Evolutionary conservation across 1,139 yeast genomes (phyloP), one percentile per base, ranked within the genome.

Genomic region (Hansenula lynferdii): DNA sequence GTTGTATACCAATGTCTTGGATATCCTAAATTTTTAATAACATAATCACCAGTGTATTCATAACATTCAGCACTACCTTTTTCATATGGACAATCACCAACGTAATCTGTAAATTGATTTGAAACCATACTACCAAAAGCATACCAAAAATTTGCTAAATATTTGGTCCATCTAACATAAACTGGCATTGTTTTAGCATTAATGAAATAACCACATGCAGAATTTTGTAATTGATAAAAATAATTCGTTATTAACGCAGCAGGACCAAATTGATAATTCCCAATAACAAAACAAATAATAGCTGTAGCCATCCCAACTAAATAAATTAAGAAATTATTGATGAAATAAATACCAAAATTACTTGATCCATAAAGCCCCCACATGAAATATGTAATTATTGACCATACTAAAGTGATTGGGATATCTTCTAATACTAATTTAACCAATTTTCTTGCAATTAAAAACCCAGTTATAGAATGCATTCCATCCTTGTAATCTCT

Each of bases 131-230:
- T 80, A 1, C 94, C 94, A 60, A 82, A 83, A 0, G 79, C 80
- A 52, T 83, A 85, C 85, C 92, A 86, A 41, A 83, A 73, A 52
- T 77, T 82, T 0, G 90, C 80, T 38, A 80, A 60, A 57, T 85
- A 86, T 53, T 81, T 84, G 7, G 80, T 70, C 96, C 96, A 86
- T 28, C 90, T 69, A 5, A 86, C 95, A 53, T 86, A 86, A 4
- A 85, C 95, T 0, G 95, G 95, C 80, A 85, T 74, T 2, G 79
- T 70, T 14, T 70, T 65, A 0, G 90, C 77, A 58, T 84, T 85
- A 18, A 81, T 85, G 52, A 84, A 85, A 58, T 78, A 85, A 0
- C 96, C 96, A 59, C 89, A 81, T 0, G 89, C 86, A 68, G 82
- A 75, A 37, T 85, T 78, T 54, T 85, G 89, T 14, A 49, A 24